phyloP scores from a whole-genome alignment of 805 yeast species.

The Teunomyces lycoperdinae region DNA sequence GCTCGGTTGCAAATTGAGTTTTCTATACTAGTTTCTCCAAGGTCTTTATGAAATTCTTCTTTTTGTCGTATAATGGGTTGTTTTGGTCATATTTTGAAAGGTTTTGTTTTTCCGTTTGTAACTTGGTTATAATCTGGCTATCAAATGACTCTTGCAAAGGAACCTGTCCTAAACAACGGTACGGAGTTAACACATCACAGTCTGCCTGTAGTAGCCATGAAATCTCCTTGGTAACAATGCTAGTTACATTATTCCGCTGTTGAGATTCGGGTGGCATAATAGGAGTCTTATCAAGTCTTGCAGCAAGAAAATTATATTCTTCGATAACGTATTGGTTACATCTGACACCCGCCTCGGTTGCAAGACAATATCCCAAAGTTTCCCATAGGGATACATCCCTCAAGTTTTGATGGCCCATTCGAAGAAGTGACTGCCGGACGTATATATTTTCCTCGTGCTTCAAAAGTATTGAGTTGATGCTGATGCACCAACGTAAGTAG shows the following conservation, averaged over 20 bases:
- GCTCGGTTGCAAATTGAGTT: neutral
- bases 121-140: neutral
- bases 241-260: neutral
- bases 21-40: neutral
- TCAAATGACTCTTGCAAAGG: neutral
- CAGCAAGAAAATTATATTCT: constrained; percentile 6
- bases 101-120: neutral
- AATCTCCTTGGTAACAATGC: neutral
- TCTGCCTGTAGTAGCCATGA: neutral
- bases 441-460: neutral
- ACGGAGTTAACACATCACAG: neutral
- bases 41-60: neutral
- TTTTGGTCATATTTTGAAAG: neutral
- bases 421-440: neutral
- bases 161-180: neutral
- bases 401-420: constrained; percentile 11
- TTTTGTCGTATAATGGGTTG: neutral
- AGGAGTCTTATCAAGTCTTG: neutral
- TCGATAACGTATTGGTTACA: constrained; percentile 5
- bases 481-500: constrained; percentile 30
- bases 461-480: constrained; percentile 6
- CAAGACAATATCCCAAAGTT: constrained; percentile 6
- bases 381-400: constrained; percentile 20
- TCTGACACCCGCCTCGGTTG: neutral
- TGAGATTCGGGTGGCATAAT: neutral